Evolutionary conservation across 139 green algal species (phyloP), one percentile per base, ranked within the genome.

Genomic region (Klebsormidium nitens): DNA sequence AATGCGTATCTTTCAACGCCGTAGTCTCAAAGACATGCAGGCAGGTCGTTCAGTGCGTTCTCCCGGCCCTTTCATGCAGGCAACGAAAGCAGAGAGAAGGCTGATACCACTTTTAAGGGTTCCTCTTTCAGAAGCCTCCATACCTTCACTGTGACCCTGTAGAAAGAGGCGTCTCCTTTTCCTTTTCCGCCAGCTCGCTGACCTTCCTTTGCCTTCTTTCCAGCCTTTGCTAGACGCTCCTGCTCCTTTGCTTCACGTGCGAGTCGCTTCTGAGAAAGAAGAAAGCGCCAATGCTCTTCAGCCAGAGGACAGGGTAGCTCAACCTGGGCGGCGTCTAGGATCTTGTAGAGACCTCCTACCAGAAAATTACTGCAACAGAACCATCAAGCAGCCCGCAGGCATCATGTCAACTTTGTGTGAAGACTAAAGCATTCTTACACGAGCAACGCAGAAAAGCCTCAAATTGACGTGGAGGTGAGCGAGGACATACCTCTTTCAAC

Each of bases 201-300:
- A n/a, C n/a, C n/a, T 8, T 66, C 63, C 44, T 71, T 71, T 14
- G n/a, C 31, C n/a, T 71, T 71, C 29, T 28, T 71, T 11, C 17
- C 63, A 82, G 42, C 80, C 92, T 95, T 57, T 88, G 75, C 36
- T 17, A 93, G 74, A 55, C 71, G 75, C 66, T 95, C 60, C 17
- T 64, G 60, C 35, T 95, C 90, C 65, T 88, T 90, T 2, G 85
- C 79, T 67, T 95, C 90, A 70, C 88, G 93, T n/a, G 82, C 85
- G 38, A 88, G 38, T 1, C 90, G 84, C 64, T 90, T 95, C 86
- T 93, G 56, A n/a, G n/a, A n/a, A n/a, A n/a, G n/a, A n/a, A n/a
- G n/a, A n/a, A n/a, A n/a, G n/a, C n/a, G n/a, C n/a, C n/a, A n/a
- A n/a, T n/a, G n/a, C n/a, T n/a, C n/a, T n/a, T n/a, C n/a, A n/a